These are phyloP conservation scores for Candida incommunis DNA, from an alignment of 805 yeast genomes.

Conservation along the genomic window DNA sequence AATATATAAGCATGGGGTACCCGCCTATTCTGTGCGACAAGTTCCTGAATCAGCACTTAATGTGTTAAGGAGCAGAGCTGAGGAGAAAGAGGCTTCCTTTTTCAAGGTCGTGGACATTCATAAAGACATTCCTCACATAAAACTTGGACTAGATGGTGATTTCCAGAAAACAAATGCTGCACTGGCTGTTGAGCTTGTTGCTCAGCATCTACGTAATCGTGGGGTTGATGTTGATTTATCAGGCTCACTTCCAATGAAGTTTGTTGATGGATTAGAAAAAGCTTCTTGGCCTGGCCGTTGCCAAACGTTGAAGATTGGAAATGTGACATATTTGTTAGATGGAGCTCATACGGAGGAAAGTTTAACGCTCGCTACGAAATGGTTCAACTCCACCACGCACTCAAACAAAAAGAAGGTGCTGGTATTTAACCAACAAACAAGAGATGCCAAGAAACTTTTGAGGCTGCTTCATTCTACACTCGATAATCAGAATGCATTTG, in stretches of 20 bases:
- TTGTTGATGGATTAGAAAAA: conserved; percentile 9
- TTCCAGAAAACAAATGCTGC: conserved; percentile 83
- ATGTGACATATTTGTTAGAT: conserved; percentile 70
- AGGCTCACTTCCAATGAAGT: conserved; percentile 13
- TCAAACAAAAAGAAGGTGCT: conserved; percentile 30
- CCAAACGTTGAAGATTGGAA: conserved; percentile 42
- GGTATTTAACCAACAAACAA: conserved; percentile 85
- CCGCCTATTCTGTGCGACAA: conserved; percentile 58
- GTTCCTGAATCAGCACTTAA: conserved; percentile 33
- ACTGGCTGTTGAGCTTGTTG: conserved; percentile 60
- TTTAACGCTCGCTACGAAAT: conserved; percentile 60
- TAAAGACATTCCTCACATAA: conserved; percentile 21
- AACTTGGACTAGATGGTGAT: conserved; percentile 38
- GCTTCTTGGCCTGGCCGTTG: conserved; percentile 90
- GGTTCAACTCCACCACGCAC: conserved; percentile 40
- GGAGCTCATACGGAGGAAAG: conserved; percentile 96
- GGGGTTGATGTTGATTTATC: conserved; percentile 19
- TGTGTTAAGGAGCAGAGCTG: conserved; percentile 48
- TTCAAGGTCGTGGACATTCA: conserved; percentile 39
- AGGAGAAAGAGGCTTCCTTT: conserved; percentile 36
- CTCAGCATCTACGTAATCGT: conserved; percentile 39
- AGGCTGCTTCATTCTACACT: conserved; percentile 30
- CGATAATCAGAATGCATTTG: conserved; percentile 28
- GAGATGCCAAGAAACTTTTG: conserved; percentile 64
- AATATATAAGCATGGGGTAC: conserved; percentile 55